Conservation (phyloP, 495 filamentous ascomycete genomes). For the Xylaria venustula region DNA sequence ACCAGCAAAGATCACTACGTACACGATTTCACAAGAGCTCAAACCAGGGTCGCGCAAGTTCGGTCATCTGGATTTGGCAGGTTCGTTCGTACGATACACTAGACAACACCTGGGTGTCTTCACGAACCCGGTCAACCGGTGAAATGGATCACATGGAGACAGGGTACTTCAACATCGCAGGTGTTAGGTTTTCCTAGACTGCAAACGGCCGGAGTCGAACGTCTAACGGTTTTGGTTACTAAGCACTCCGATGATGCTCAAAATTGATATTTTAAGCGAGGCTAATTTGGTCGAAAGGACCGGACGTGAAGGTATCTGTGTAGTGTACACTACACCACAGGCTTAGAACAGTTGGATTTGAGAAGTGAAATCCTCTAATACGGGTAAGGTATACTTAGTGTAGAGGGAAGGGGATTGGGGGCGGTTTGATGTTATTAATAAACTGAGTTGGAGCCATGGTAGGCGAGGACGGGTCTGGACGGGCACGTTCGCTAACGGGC, state of each 20-base stretch:
- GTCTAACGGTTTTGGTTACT: background rate
- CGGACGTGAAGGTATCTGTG: background rate
- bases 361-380: conserved; percentile 1
- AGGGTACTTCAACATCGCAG: background rate
- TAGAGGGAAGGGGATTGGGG: conserved; percentile 7
- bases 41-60: background rate
- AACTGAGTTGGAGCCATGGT: background rate
- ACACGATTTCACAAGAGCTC: too few relatives aligned
- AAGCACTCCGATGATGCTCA: conserved; percentile 1
- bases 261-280: conserved; percentile 7
- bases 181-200: too few relatives aligned
- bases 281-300: background rate
- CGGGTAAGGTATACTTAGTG: background rate
- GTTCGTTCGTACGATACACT: too few relatives aligned
- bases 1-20: too few relatives aligned
- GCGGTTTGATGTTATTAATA: conserved; percentile 19
- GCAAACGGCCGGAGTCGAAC: background rate
- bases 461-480: background rate
- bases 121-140: too few relatives aligned
- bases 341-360: background rate
- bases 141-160: background rate
- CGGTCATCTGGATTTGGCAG: background rate
- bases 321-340: background rate
- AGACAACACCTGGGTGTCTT: too few relatives aligned
- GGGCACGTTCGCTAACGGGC: background rate